phyloP scores from a whole-genome alignment of 176 grass and related monocot species.

The Oryza meridionalis region DNA sequence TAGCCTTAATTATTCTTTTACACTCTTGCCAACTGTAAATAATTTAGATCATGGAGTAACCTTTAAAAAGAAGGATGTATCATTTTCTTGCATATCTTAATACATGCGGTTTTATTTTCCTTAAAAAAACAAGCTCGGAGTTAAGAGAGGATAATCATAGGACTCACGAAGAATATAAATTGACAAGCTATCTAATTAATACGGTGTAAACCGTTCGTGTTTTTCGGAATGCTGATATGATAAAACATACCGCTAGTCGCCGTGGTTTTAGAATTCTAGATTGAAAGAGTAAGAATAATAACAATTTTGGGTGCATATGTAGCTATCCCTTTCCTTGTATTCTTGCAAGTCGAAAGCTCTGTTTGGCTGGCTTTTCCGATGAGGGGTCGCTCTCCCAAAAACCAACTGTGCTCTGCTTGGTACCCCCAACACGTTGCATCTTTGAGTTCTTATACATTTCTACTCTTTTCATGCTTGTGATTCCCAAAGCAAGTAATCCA shows the following conservation, averaged over 20 bases:
- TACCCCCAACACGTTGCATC: background rate
- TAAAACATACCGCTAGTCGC: background rate
- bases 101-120: background rate
- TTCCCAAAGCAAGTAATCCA: background rate
- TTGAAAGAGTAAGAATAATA: background rate
- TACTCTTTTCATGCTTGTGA: background rate
- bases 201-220: background rate
- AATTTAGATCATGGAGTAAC: background rate
- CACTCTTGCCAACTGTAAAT: background rate
- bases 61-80: background rate
- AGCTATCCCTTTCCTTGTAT: background rate
- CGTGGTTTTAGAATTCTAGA: background rate
- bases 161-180: background rate
- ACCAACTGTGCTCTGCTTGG: background rate
- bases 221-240: background rate
- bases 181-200: background rate
- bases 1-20: background rate
- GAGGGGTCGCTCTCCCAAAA: background rate
- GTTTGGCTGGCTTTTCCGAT: background rate
- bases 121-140: background rate
- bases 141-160: background rate
- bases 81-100: background rate
- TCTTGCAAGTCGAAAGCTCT: background rate
- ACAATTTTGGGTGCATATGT: background rate
- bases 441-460: background rate